phyloP scores from a whole-genome alignment of 331 rosid genomes.

The Quercus phellos region DNA sequence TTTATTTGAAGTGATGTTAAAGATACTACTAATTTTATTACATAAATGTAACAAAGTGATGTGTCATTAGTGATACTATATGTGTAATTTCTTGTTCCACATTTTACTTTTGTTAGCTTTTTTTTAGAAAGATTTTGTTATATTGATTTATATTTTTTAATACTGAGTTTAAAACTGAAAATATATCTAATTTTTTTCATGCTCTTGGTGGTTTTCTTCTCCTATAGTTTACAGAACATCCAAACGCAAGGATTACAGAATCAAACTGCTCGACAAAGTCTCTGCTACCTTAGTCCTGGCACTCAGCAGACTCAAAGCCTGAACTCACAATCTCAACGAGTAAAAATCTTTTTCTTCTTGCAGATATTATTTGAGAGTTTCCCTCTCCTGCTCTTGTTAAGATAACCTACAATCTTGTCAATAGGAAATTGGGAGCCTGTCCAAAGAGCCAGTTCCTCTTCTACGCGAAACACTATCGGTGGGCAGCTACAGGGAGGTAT shows the following conservation, averaged over 20 bases:
- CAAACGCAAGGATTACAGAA: background rate
- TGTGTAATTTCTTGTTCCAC: no score
- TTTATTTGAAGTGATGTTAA: background rate
- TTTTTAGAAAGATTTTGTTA: background rate
- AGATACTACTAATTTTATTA: no score
- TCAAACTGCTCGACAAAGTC: background rate
- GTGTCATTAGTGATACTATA: no score
- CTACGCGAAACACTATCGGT: background rate
- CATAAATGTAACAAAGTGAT: no score
- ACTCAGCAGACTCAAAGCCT: background rate
- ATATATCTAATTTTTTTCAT: background rate
- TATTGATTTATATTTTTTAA: background rate
- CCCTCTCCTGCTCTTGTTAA: background rate
- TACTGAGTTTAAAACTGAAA: background rate
- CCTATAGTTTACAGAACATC: slow-evolving; percentile 1
- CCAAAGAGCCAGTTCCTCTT: background rate
- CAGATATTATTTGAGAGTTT: background rate
- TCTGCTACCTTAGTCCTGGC: background rate
- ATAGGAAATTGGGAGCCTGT: background rate
- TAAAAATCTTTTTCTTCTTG: background rate
- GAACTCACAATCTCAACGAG: background rate
- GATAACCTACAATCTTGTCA: background rate
- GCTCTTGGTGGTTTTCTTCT: background rate
- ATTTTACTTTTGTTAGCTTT: background rate
- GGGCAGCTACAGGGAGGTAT: background rate